Base-by-base conservation (phyloP, 441 rosid genomes). In the Pelargonium hybrid region DNA sequence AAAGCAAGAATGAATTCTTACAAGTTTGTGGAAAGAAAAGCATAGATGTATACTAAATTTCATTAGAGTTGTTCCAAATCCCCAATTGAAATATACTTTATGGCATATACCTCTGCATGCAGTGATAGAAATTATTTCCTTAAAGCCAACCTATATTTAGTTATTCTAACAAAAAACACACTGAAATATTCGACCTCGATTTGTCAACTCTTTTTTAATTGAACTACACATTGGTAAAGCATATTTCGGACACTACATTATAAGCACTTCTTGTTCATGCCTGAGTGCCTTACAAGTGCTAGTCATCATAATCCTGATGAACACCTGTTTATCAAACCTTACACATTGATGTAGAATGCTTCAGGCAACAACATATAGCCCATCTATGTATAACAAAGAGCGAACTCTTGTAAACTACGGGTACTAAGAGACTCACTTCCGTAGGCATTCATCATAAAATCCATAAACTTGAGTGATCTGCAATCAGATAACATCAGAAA, bases 381-480 rank as follows among this genome's bases (percentile, higher is more conserved):
- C 25, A 18, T 37, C 25, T 56, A 18, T 52, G 23, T 17, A 56
- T 6, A 56, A 18, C 5, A 11, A 61, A 61, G 34, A 21, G 5
- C 13, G 10, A 23, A 23, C 25, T 61, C 14, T 8, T 20, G 10
- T 5, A 69, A 69, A 54, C 13, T 59, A 71, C 70, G 73, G 25
- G 70, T 70, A 73, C 69, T 73, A 81, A 75, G 25, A 56, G 25
- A 56, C 97, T 90, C 82, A 92, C 97, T 91, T 91, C 81, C 97
- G 81, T 68, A 91, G 88, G 83, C 97, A 91, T 82, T 91, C 97
- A 78, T 90, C 97, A 76, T 92, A 92, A 74, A 92, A 92, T 52
- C 97, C 97, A 85, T 92, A 90, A 73, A 92, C 97, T 81, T 90
- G 96, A 82, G 97, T 91, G 61, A 92, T 90, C 97, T 91, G 92